These are phyloP conservation scores for Ogataea trehaloabstinens DNA, from an alignment of 805 yeast genomes.

Conservation along the genomic window DNA sequence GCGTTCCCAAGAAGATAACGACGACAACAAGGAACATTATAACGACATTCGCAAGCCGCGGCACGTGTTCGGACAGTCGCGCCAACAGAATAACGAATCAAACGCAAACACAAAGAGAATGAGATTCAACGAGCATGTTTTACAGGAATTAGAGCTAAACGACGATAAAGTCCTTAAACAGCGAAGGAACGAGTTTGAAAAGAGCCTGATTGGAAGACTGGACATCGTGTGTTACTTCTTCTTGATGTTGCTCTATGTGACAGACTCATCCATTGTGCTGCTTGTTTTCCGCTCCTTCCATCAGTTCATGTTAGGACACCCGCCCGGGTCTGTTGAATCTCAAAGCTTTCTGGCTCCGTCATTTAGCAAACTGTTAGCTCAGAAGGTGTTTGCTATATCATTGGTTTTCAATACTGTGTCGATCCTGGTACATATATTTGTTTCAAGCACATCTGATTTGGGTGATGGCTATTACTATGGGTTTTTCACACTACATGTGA, in stretches of 20 bases:
- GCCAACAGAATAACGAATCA: too few species aligned
- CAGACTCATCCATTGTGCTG: conserved; percentile 38
- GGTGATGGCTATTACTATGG: conserved; percentile 35
- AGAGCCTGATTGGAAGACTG: conserved; percentile 34
- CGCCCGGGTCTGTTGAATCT: conserved; percentile 37
- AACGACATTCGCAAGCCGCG: too few species aligned
- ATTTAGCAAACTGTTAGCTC: conserved; percentile 28
- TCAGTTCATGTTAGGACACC: conserved; percentile 39
- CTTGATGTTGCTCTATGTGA: conserved; percentile 38
- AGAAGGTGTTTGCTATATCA: conserved; percentile 28
- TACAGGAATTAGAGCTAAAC: conserved; percentile 38
- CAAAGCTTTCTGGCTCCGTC: conserved; percentile 20
- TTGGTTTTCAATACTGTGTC: conserved; percentile 24
- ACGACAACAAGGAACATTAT: too few species aligned
- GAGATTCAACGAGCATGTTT: conserved; percentile 16
- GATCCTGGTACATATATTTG: conserved; percentile 36
- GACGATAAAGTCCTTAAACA: conserved; percentile 41
- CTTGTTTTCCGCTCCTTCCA: conserved; percentile 33
- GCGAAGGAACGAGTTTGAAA: conserved; percentile 39
- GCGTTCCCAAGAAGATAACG: too few species aligned
- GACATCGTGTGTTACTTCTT: conserved; percentile 37
- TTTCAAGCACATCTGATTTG: conserved; percentile 26
- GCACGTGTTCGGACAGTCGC: too few species aligned
- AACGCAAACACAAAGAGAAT: conserved; percentile 8
- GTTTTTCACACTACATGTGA: conserved; percentile 39